phyloP scores from a whole-genome alignment of 2,329 filamentous ascomycete species.

The Hypoxylon sp. region DNA sequence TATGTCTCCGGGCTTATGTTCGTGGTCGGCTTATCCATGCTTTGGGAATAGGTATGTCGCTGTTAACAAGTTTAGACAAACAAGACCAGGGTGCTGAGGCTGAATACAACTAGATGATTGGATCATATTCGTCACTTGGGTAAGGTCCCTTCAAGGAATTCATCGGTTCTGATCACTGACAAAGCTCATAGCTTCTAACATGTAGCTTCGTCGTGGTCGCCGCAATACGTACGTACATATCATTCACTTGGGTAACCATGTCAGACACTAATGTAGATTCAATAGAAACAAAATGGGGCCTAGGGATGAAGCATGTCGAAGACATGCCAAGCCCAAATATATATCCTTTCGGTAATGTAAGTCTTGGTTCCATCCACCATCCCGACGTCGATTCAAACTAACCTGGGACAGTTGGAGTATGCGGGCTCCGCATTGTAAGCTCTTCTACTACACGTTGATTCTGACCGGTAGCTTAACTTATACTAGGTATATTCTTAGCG shows the following conservation, averaged over 20 bases:
- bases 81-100: not conserved
- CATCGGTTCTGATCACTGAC: not conserved
- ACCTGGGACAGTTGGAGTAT: conserved; percentile 32
- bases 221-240: conserved; percentile 23
- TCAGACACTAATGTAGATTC: conserved; percentile 2
- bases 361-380: not conserved
- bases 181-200: conserved; percentile 16
- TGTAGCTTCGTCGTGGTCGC: conserved; percentile 21
- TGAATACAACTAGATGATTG: conserved; percentile 31
- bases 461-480: not conserved
- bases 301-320: conserved; percentile 28
- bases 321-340: conserved; percentile 29
- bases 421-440: conserved; percentile 33
- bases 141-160: not conserved
- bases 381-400: conserved; percentile 3
- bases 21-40: conserved; percentile 20
- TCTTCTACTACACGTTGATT: not conserved
- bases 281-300: conserved; percentile 38
- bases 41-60: conserved; percentile 29
- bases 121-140: conserved; percentile 39
- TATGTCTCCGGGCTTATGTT: conserved; percentile 39
- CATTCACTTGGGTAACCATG: not conserved
- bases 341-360: conserved; percentile 29
- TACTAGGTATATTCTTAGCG: conserved; percentile 33
- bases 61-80: not conserved